Base-by-base conservation (phyloP, 768 basidiomycete species). In the Russula vinacea region DNA sequence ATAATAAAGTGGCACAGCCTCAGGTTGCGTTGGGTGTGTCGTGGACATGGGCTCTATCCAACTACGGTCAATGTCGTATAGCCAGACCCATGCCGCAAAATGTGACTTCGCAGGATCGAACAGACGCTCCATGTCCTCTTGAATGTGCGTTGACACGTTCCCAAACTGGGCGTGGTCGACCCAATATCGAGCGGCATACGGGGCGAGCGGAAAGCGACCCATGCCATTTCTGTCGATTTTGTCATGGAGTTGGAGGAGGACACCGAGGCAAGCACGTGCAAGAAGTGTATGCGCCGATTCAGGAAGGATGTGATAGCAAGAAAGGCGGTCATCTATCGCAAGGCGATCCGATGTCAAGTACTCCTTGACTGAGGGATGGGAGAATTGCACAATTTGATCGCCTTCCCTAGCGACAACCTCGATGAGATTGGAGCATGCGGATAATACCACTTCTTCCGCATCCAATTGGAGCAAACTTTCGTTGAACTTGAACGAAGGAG, bases 1-100 rank as follows among this genome's bases (percentile, higher is more conserved):
- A 13, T 62, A 62, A 45, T 62, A 62, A 33, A 62, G 7, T 3
- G 56, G 39, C 0, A n/a, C 17, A 10, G 16, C 56, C 29, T 24
- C 14, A 14, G 54, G 62, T 24, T 1, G 39, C 6, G 37, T 26
- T 13, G 47, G 62, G 2, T 24, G 9, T 5, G 6, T 10, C 4
- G 14, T 51, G 5, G 39, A n/a, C 39, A 57, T 39, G 17, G 35
- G 24, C n/a, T 49, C 5, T 9, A 3, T 17, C 39, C 29, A 62
- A 13, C 32, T 40, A 5, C 13, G 16, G 24, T 62, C 62, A 16
- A 56, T n/a, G 22, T 62, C 56, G 22, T 62, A 19, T 13, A 62
- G 16, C 62, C 62, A 57, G 37, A 62, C 8, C 62, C 62, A 62
- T 3, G 40, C 16, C 1, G 55, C 39, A 9, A 62, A 62, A 32